These are phyloP conservation scores for Trametes villosa DNA, from an alignment of 768 basidiomycete genomes.

Conservation along the genomic window DNA sequence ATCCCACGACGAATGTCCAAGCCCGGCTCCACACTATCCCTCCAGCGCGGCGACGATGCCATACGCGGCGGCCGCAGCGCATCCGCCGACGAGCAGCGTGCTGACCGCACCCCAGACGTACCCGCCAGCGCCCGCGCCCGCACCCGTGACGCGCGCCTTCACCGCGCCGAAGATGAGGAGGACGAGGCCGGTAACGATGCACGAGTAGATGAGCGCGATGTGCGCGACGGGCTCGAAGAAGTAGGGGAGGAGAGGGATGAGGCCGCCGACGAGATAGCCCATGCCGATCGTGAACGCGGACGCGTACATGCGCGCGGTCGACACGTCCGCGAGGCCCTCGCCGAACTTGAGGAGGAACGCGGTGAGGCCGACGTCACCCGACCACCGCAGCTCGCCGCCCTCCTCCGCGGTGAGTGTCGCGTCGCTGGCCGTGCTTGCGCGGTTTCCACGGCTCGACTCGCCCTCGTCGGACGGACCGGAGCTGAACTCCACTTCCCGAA, in stretches of 20 bases:
- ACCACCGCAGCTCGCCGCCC: constrained; percentile 57
- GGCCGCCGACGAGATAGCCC: constrained; percentile 91
- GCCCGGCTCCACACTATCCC: constrained; percentile 1
- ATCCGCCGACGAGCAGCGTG: constrained; percentile 87
- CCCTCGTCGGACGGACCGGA: constrained; percentile 15
- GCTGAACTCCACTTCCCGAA: constrained; percentile 69
- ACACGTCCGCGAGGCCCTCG: constrained; percentile 93
- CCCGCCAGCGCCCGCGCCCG: constrained; percentile 61
- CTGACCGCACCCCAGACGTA: constrained; percentile 88
- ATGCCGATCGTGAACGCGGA: constrained; percentile 96
- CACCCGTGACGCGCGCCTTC: constrained; percentile 87
- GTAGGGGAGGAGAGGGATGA: constrained; percentile 91
- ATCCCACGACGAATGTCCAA: not conserved
- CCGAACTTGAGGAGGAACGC: constrained; percentile 96
- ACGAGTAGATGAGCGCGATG: constrained; percentile 72
- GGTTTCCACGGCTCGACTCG: constrained; percentile 3
- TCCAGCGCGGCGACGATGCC: constrained; percentile 59
- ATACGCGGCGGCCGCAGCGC: constrained; percentile 81
- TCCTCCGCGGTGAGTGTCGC: constrained; percentile 49
- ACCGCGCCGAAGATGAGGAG: constrained; percentile 90
- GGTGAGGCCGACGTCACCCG: constrained; percentile 82
- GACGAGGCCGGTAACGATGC: constrained; percentile 79
- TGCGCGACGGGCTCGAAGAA: constrained; percentile 80
- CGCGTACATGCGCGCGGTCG: constrained; percentile 79
- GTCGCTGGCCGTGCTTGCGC: constrained; percentile 38